A percentile compares a stretch with the other conserved stretches of the same genome.
Conservation (phyloP, 805 yeast species). For the Candida gorgasii region DNA sequence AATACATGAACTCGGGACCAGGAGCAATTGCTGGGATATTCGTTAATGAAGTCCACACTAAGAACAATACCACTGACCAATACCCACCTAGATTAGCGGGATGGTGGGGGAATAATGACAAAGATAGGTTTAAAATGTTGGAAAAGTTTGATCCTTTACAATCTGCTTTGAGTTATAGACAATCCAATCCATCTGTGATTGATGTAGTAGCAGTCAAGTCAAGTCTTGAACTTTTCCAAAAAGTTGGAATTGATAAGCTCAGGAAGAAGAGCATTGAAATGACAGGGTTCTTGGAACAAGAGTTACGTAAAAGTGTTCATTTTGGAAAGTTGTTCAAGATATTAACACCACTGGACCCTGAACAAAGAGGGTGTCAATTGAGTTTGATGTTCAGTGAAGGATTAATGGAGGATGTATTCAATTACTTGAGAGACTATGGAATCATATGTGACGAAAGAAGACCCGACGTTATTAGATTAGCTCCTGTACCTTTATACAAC, state of each 20-base stretch:
- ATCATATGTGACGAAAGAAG: slow-evolving; percentile 85
- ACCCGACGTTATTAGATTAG: slow-evolving; percentile 88
- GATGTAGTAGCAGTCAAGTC: slow-evolving; percentile 75
- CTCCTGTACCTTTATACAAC: slow-evolving; percentile 85
- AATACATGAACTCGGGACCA: slow-evolving; percentile 89
- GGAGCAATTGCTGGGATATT: slow-evolving; percentile 90
- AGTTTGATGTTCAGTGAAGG: slow-evolving; percentile 62
- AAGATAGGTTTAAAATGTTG: slow-evolving; percentile 74
- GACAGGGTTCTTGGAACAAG: slow-evolving; percentile 55
- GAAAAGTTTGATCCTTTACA: slow-evolving; percentile 75
- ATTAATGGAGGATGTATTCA: slow-evolving; percentile 62
- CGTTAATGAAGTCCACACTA: slow-evolving; percentile 58
- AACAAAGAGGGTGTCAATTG: slow-evolving; percentile 77
- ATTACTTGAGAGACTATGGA: slow-evolving; percentile 54
- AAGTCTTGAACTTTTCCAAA: slow-evolving; percentile 60
- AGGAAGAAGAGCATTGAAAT: slow-evolving; percentile 57
- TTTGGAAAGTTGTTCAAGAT: slow-evolving; percentile 58
- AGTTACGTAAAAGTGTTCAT: slow-evolving; percentile 47
- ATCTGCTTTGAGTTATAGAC: slow-evolving; percentile 88
- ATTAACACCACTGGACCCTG: slow-evolving; percentile 62
- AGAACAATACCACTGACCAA: slow-evolving; percentile 25
- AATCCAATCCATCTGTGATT: slow-evolving; percentile 86
- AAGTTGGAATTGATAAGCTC: slow-evolving; percentile 57
- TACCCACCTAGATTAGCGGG: slow-evolving; percentile 80
- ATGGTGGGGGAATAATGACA: slow-evolving; percentile 92